These are phyloP conservation scores for Colletotrichum sublineola DNA, from an alignment of 2,329 filamentous ascomycete genomes.

Conservation along the genomic window DNA sequence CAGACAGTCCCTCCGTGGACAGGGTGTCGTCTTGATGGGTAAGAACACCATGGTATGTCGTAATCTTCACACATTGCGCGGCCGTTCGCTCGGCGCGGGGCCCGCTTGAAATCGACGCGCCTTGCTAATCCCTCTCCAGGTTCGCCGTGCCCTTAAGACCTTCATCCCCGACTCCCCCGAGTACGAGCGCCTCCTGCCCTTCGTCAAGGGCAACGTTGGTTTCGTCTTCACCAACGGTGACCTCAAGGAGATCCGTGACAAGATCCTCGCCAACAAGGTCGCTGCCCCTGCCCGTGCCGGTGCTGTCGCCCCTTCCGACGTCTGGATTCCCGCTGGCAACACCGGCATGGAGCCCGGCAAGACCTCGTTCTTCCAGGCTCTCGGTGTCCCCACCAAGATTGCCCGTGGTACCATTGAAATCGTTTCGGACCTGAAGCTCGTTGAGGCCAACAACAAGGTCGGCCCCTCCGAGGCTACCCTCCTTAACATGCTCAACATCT, in stretches of 20 bases:
- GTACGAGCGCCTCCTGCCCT: conserved; percentile 97
- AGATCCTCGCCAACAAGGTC: conserved; percentile 97
- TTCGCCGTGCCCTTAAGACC: conserved; percentile 96
- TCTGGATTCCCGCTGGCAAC: conserved; percentile 97
- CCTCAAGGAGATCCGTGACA: conserved; percentile 91
- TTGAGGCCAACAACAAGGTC: conserved; percentile 93
- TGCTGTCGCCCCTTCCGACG: conserved; percentile 92
- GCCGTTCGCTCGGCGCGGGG: neutral
- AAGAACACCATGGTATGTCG: conserved; percentile 98
- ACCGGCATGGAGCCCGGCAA: conserved; percentile 99
- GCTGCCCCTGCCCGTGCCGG: conserved; percentile 97
- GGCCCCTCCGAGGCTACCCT: conserved; percentile 98
- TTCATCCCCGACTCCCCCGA: conserved; percentile 92
- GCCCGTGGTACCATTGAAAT: conserved; percentile 99
- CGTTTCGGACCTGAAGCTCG: conserved; percentile 96
- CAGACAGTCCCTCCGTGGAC: conserved; percentile 87
- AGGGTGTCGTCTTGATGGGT: conserved; percentile 98
- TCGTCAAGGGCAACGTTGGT: conserved; percentile 97
- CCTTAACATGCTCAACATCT: conserved; percentile 99
- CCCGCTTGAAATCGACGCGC: neutral
- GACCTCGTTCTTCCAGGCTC: conserved; percentile 99
- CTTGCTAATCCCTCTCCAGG: conserved; percentile 60
- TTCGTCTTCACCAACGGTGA: conserved; percentile 99
- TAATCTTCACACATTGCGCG: neutral
- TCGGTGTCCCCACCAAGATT: conserved; percentile 99